Conservation (phyloP, 2,329 filamentous ascomycete species). For the Pseudocercospora fuligena region DNA sequence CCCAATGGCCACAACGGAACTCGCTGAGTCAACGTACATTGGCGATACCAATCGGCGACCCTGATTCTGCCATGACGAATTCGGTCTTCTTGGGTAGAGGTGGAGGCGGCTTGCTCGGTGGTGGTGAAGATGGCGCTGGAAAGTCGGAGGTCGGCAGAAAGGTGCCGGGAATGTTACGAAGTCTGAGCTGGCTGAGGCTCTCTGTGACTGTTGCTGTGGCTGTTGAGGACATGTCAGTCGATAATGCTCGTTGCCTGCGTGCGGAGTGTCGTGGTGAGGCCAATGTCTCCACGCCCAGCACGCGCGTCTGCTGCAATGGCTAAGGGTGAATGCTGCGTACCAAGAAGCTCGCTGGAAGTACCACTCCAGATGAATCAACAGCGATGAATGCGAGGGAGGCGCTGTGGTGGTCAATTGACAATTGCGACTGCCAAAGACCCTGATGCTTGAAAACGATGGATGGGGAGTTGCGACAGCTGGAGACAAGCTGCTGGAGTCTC, state of each 20-base stretch:
- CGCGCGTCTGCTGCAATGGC: not conserved
- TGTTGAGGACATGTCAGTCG: slow-evolving; percentile 12
- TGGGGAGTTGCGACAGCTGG: slow-evolving; percentile 17
- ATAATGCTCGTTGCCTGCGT: not conserved
- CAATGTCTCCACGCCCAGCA: not conserved
- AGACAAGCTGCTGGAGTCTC: slow-evolving; percentile 7
- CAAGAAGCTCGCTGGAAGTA: not conserved
- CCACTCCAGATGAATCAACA: not conserved
- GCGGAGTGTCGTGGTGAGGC: not conserved
- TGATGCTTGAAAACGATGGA: slow-evolving; percentile 11
- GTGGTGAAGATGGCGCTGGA: slow-evolving; percentile 16
- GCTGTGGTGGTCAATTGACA: slow-evolving; percentile 1
- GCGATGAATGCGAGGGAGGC: not conserved
- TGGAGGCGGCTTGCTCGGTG: slow-evolving; percentile 12
- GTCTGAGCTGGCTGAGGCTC: slow-evolving; percentile 11
- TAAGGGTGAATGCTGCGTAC: not conserved
- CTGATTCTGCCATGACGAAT: slow-evolving; percentile 64
- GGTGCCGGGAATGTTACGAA: slow-evolving; percentile 18
- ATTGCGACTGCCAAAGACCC: slow-evolving; percentile 16
- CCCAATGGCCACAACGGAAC: not conserved
- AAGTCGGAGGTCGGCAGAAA: slow-evolving; percentile 17
- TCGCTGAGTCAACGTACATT: slow-evolving; percentile 60
- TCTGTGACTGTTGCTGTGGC: slow-evolving; percentile 1
- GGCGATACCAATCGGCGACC: slow-evolving; percentile 74
- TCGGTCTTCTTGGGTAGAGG: slow-evolving; percentile 14